Evolutionary conservation across 805 yeast genomes (phyloP).

Genomic region (Zygosaccharomyces lentus): DNA sequence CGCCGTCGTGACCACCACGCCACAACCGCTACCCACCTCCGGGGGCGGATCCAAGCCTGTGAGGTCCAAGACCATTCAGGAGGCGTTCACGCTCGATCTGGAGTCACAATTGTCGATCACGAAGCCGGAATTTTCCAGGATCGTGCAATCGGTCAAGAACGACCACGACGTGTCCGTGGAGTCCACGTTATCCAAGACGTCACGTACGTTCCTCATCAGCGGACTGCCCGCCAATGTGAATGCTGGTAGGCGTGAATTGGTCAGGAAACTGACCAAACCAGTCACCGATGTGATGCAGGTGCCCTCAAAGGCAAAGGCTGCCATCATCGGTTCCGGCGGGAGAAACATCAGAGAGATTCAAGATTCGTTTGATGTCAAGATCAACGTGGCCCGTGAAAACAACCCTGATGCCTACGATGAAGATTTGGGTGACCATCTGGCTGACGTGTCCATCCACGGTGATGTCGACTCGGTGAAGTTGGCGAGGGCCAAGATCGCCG

Average conservation of each 20-base stretch:
- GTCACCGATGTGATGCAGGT: conserved; percentile 54
- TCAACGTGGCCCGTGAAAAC: conserved; percentile 43
- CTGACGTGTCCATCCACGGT: conserved; percentile 69
- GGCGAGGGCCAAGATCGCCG: conserved; percentile 66
- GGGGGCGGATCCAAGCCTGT: conserved; percentile 41
- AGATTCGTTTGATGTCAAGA: conserved; percentile 65
- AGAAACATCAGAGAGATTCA: conserved; percentile 73
- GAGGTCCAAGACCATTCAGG: conserved; percentile 62
- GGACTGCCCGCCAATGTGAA: conserved; percentile 67
- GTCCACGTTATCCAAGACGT: conserved; percentile 73
- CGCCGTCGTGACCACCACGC: conserved; percentile 24
- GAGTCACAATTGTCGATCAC: conserved; percentile 61
- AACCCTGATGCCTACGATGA: conserved; percentile 43
- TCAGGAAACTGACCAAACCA: conserved; percentile 74
- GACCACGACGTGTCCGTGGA: conserved; percentile 64
- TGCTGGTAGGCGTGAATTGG: conserved; percentile 68
- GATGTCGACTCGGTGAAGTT: conserved; percentile 75
- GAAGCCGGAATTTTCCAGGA: conserved; percentile 64
- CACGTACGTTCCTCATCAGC: conserved; percentile 76
- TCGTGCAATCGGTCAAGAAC: conserved; percentile 58
- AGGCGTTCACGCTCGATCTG: conserved; percentile 69
- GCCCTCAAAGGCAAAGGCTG: conserved; percentile 73
- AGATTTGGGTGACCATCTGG: conserved; percentile 56
- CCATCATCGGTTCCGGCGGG: conserved; percentile 86
- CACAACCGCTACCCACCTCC: conserved; percentile 22